Evolutionary conservation across 495 filamentous ascomycete species (phyloP).

Genomic region (Trichodelitschia bisporula): DNA sequence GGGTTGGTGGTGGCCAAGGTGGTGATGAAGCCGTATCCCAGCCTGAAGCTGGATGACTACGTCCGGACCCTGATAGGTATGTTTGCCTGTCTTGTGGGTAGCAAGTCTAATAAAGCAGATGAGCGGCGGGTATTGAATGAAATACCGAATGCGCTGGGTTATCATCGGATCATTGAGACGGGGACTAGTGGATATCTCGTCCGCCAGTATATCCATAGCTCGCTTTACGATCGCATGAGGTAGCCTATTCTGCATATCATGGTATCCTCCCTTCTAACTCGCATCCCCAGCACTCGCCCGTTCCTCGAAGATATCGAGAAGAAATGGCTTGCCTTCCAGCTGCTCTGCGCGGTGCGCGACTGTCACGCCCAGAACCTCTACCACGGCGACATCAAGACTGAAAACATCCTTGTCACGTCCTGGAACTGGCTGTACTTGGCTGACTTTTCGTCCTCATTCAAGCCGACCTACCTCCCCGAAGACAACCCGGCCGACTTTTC

Average conservation of each 20-base stretch:
- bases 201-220: constrained; percentile 90
- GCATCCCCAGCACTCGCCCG: constrained; percentile 48
- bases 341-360: constrained; percentile 78
- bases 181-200: constrained; percentile 77
- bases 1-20: constrained; percentile 84
- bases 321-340: constrained; percentile 94
- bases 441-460: constrained; percentile 90
- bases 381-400: constrained; percentile 96
- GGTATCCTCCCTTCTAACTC: background rate
- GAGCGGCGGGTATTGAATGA: constrained; percentile 58
- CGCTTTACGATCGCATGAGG: constrained; percentile 87
- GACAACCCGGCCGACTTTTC: constrained; percentile 96
- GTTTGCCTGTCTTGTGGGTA: constrained; percentile 8
- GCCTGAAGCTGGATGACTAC: constrained; percentile 54
- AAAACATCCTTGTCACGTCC: constrained; percentile 87
- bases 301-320: constrained; percentile 96
- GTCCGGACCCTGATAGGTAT: constrained; percentile 47
- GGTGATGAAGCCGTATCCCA: constrained; percentile 67
- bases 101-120: constrained; percentile 22
- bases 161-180: constrained; percentile 77
- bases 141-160: constrained; percentile 76
- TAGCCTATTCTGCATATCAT: constrained; percentile 10
- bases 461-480: constrained; percentile 81
- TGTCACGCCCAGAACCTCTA: constrained; percentile 78
- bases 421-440: constrained; percentile 99